A percentile compares a stretch with the other conserved stretches of the same genome.
Evolutionary conservation across 441 rosid species (phyloP).

Genomic region (Eruca vesicaria): DNA sequence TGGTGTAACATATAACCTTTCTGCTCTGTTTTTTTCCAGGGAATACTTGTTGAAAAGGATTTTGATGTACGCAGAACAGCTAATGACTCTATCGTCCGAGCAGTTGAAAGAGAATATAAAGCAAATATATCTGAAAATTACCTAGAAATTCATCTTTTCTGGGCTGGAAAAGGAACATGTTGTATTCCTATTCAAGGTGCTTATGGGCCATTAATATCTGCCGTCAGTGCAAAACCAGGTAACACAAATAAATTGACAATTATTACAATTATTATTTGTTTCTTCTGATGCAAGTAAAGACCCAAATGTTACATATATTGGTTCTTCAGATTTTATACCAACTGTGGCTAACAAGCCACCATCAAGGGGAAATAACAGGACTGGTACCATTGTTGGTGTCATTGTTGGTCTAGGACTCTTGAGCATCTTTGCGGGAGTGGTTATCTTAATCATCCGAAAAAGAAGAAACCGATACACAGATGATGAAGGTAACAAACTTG

Average conservation of each 20-base stretch:
- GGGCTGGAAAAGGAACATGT: constrained; percentile 80
- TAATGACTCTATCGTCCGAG: constrained; percentile 18
- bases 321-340: constrained; percentile 59
- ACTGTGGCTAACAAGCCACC: constrained; percentile 43
- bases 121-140: constrained; percentile 54
- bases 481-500: constrained; percentile 45
- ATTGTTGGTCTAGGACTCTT: constrained; percentile 47
- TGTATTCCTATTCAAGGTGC: constrained; percentile 53
- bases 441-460: constrained; percentile 35
- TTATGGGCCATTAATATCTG: constrained; percentile 62
- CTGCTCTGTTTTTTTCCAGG: constrained; percentile 9
- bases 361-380: constrained; percentile 14
- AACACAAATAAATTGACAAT: background rate
- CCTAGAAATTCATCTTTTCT: constrained; percentile 62
- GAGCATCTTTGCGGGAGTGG: constrained; percentile 30
- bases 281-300: too few species aligned
- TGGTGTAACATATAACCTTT: background rate
- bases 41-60: constrained; percentile 24
- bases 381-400: constrained; percentile 52
- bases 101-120: constrained; percentile 28
- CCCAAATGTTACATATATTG: constrained; percentile 16
- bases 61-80: constrained; percentile 33
- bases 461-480: constrained; percentile 37
- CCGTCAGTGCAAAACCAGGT: constrained; percentile 65
- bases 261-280: background rate